Percentiles rank a stretch among this genome's conserved stretches.
Evolutionary conservation across 257 asterid genomes (phyloP).

Genomic region (Nicotiana otophora): DNA sequence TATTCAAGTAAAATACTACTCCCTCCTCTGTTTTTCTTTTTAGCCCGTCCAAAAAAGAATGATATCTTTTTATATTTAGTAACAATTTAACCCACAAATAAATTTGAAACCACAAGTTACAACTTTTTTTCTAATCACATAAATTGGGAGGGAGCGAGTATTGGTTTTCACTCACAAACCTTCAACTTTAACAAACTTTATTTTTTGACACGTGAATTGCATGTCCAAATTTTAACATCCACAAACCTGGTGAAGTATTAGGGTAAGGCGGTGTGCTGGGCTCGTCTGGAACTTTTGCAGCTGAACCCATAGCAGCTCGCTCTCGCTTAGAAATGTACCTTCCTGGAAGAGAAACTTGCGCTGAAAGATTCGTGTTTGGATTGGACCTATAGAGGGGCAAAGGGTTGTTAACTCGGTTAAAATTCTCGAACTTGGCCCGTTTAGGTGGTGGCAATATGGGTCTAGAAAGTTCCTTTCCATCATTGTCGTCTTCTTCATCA

Average conservation of each 20-base stretch:
- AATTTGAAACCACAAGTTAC: too few relatives aligned
- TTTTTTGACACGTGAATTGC: background rate
- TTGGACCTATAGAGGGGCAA: constrained; percentile 8
- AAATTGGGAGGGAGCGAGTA: too few relatives aligned
- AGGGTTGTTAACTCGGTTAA: background rate
- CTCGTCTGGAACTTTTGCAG: background rate
- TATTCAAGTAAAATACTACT: background rate
- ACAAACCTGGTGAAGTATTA: constrained; percentile 38
- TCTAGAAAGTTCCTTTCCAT: background rate
- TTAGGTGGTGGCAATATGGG: constrained; percentile 28
- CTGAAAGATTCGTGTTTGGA: constrained; percentile 14
- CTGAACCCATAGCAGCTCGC: constrained; percentile 33
- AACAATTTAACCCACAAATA: too few relatives aligned
- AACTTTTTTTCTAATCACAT: too few relatives aligned
- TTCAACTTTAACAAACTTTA: background rate
- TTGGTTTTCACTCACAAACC: background rate
- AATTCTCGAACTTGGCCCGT: constrained; percentile 27
- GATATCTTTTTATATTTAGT: too few relatives aligned
- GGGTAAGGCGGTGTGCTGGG: constrained; percentile 7
- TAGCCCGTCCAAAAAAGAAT: too few relatives aligned
- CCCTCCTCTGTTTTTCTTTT: too few relatives aligned
- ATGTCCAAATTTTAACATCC: background rate
- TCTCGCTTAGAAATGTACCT: constrained; percentile 84
- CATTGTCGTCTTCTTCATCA: constrained; percentile 42
- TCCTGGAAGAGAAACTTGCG: constrained; percentile 56